These are phyloP conservation scores for Carpinus fangiana DNA, from an alignment of 306 rosid genomes.

Conservation along the genomic window DNA sequence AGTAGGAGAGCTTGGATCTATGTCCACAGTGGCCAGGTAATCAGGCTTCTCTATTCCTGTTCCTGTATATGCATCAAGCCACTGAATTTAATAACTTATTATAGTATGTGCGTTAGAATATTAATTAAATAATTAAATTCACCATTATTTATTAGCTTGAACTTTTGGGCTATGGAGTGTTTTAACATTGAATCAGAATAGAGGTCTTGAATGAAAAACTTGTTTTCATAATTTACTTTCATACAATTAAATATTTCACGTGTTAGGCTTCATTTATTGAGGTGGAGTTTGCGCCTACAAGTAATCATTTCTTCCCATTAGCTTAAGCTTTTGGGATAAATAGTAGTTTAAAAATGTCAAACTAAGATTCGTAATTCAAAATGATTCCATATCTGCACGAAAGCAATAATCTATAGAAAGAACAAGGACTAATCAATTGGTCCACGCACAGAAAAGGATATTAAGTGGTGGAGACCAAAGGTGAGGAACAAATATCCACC, in stretches of 20 bases:
- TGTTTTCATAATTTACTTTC: too few species aligned
- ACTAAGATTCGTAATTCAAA: background rate
- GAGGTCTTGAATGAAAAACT: too few species aligned
- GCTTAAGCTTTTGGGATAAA: too few species aligned
- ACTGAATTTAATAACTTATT: background rate
- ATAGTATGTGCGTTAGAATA: background rate
- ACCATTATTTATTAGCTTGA: too few species aligned
- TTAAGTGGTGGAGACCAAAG: background rate
- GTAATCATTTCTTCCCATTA: too few species aligned
- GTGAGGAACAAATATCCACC: background rate
- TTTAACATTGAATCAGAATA: background rate
- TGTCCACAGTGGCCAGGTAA: constrained; percentile 88
- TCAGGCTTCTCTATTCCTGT: constrained; percentile 91
- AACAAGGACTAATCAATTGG: background rate
- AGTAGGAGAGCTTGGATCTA: constrained; percentile 84
- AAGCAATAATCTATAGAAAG: background rate
- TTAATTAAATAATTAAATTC: too few species aligned
- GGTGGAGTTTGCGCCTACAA: too few species aligned
- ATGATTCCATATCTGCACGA: background rate
- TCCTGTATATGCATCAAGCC: constrained; percentile 42
- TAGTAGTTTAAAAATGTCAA: background rate
- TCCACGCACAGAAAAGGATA: background rate
- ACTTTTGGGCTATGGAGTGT: too few species aligned
- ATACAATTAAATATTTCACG: too few species aligned
- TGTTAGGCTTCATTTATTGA: too few species aligned